Evolutionary conservation across 805 yeast genomes (phyloP).

Genomic region (Groenewaldozyma salmanticensis): DNA sequence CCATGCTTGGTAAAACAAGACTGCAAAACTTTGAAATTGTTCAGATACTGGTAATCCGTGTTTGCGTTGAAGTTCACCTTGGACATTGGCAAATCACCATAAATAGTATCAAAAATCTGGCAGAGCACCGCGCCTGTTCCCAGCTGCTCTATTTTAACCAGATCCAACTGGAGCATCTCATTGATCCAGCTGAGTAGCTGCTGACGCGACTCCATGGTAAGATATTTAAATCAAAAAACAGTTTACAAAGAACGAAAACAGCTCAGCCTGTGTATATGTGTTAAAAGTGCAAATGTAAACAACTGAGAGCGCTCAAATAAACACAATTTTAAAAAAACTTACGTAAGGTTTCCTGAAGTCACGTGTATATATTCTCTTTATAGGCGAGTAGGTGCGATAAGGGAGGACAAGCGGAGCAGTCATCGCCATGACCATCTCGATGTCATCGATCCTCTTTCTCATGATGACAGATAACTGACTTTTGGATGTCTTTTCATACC

Average conservation of each 20-base stretch:
- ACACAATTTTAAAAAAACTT: too few species aligned
- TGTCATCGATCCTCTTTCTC: too few species aligned
- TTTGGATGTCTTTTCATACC: too few species aligned
- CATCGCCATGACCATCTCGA: too few species aligned
- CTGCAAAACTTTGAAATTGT: slow-evolving; percentile 81
- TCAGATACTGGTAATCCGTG: slow-evolving; percentile 65
- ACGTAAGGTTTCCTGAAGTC: too few species aligned
- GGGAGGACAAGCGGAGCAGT: too few species aligned
- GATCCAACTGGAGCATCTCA: slow-evolving; percentile 49
- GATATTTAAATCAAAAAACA: background rate
- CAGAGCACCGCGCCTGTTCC: slow-evolving; percentile 96
- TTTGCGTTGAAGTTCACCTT: slow-evolving; percentile 65
- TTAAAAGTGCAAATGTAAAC: background rate
- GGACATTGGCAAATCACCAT: slow-evolving; percentile 70
- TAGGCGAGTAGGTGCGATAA: too few species aligned
- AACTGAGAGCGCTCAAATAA: too few species aligned
- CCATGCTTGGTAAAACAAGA: slow-evolving; percentile 61
- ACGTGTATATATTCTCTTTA: too few species aligned
- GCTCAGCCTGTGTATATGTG: background rate
- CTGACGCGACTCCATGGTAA: slow-evolving; percentile 34
- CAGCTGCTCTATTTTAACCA: slow-evolving; percentile 80
- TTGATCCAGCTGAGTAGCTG: slow-evolving; percentile 85
- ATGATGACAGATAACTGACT: too few species aligned
- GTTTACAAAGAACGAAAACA: background rate
- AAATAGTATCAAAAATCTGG: slow-evolving; percentile 80